Conservation (phyloP, 2,329 filamentous ascomycete genomes). For the Fusarium agapanthi region DNA sequence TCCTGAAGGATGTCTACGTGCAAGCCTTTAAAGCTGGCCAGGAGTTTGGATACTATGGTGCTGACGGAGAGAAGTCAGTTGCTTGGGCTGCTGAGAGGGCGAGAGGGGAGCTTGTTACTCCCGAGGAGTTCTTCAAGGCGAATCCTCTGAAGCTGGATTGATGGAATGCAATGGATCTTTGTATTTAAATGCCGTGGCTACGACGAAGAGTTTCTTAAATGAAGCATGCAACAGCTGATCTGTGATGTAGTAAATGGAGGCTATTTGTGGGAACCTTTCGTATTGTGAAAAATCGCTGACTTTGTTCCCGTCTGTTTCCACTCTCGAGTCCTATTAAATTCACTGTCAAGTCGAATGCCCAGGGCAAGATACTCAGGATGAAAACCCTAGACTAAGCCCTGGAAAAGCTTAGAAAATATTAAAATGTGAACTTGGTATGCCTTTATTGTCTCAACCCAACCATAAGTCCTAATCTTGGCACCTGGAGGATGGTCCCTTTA, state of each 20-base stretch:
- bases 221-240: too few species aligned
- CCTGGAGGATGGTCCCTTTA: neutral
- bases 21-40: constrained; percentile 12
- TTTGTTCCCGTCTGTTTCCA: neutral
- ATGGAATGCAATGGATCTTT: too few species aligned
- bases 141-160: constrained; percentile 8
- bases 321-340: neutral
- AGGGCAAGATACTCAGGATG: too few species aligned
- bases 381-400: neutral
- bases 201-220: too few species aligned
- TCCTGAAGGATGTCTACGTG: constrained; percentile 12
- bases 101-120: constrained; percentile 29
- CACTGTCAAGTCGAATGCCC: neutral
- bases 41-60: constrained; percentile 39
- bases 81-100: constrained; percentile 33
- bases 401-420: neutral
- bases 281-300: neutral
- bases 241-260: neutral
- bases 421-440: neutral
- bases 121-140: constrained; percentile 34
- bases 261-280: neutral
- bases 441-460: too few species aligned
- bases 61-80: constrained; percentile 25
- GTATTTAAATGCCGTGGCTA: accelerated
- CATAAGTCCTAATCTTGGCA: neutral